Conservation (phyloP, 1,284 basidiomycete species). For the Moniliella sp. region DNA sequence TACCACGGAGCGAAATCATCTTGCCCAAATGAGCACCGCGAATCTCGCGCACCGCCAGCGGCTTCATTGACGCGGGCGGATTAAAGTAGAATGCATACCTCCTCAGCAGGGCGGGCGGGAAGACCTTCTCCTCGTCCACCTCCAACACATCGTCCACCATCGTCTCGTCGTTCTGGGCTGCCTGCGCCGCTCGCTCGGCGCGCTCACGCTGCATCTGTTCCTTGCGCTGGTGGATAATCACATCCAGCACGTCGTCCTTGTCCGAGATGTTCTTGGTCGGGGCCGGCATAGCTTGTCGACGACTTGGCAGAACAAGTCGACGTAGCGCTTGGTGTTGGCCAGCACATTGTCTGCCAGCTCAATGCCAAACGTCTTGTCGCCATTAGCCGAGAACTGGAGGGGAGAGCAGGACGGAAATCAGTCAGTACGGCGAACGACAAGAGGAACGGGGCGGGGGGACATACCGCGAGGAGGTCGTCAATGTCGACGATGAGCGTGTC, state of each 20-base stretch:
- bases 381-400: slow-evolving; percentile 36
- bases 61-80: slow-evolving; percentile 40
- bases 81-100: slow-evolving; percentile 89
- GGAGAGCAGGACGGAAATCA: not conserved
- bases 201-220: slow-evolving; percentile 51
- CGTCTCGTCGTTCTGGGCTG: slow-evolving; percentile 18
- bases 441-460: slow-evolving; percentile 17
- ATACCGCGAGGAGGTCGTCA: slow-evolving; percentile 52
- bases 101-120: slow-evolving; percentile 64
- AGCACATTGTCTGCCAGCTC: slow-evolving; percentile 40
- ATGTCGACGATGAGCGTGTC: slow-evolving; percentile 60
- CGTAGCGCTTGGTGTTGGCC: slow-evolving; percentile 70
- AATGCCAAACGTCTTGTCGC: slow-evolving; percentile 15
- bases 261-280: slow-evolving; percentile 59
- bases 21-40: slow-evolving; percentile 64
- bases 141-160: slow-evolving; percentile 19
- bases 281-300: slow-evolving; percentile 51
- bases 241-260: slow-evolving; percentile 40
- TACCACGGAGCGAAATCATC: slow-evolving; percentile 83
- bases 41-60: slow-evolving; percentile 72
- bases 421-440: slow-evolving; percentile 6
- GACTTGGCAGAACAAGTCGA: slow-evolving; percentile 67
- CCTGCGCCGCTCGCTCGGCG: slow-evolving; percentile 45
- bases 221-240: slow-evolving; percentile 54
- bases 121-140: slow-evolving; percentile 10